phyloP scores from a whole-genome alignment of 495 filamentous ascomycete genomes.

The Podospora conica region DNA sequence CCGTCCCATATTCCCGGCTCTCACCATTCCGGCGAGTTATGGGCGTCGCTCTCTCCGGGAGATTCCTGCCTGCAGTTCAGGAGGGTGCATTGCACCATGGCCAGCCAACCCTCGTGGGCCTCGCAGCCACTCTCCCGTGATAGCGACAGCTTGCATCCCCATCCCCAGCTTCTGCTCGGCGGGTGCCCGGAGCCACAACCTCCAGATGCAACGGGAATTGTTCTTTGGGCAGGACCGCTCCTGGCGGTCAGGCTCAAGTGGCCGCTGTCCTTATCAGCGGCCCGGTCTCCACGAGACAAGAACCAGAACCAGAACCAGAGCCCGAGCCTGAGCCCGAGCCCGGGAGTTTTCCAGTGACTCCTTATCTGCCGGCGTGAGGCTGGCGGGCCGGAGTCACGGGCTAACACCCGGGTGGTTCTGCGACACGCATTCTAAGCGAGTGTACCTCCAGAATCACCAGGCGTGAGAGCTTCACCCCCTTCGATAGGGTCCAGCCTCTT shows the following conservation, averaged over 20 bases:
- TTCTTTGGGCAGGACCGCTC: not conserved
- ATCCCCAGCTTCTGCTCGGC: no score
- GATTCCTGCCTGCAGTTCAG: slow-evolving; percentile 14
- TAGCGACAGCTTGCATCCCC: slow-evolving; percentile 9
- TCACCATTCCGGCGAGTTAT: not conserved
- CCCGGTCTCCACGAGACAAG: not conserved
- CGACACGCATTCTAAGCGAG: slow-evolving; percentile 9
- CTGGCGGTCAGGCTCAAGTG: not conserved
- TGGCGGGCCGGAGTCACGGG: slow-evolving; percentile 10
- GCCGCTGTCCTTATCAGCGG: slow-evolving; percentile 16
- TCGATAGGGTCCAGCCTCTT: slow-evolving; percentile 6
- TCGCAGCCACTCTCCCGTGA: slow-evolving; percentile 10
- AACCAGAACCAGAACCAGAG: not conserved
- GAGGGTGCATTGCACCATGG: not conserved
- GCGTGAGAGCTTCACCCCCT: slow-evolving; percentile 11
- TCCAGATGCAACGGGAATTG: slow-evolving; percentile 14
- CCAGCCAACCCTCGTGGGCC: not conserved
- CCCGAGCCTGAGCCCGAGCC: not conserved
- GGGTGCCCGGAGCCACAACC: slow-evolving; percentile 3
- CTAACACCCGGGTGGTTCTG: slow-evolving; percentile 8
- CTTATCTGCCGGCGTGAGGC: slow-evolving; percentile 18
- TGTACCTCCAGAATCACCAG: not conserved
- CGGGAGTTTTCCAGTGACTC: slow-evolving; percentile 15
- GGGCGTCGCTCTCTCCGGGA: not conserved
- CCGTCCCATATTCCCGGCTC: not conserved